These are phyloP conservation scores for Tetraselmis striata DNA, from an alignment of 139 green algal species.

Conservation along the genomic window DNA sequence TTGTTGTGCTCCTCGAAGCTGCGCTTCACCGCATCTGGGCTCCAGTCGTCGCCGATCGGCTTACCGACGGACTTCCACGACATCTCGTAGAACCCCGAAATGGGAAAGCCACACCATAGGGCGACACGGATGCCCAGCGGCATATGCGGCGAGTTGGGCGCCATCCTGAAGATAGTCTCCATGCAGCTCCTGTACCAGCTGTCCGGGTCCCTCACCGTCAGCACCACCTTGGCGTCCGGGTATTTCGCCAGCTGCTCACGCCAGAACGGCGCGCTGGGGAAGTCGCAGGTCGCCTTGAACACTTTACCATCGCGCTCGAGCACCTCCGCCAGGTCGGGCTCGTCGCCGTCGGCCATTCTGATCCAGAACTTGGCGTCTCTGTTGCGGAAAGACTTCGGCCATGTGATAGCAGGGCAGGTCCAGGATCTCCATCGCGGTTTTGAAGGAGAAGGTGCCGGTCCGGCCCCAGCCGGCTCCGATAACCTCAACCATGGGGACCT, in stretches of 20 bases:
- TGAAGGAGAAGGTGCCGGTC: conserved; percentile 10
- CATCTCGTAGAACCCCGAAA: too few species aligned
- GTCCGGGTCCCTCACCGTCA: not conserved
- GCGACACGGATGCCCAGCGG: too few species aligned
- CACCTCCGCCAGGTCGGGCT: not conserved
- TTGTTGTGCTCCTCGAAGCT: conserved; percentile 9
- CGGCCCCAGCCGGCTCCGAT: conserved; percentile 8
- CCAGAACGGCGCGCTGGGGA: conserved; percentile 6
- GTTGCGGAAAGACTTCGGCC: not conserved
- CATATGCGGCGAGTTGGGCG: too few species aligned
- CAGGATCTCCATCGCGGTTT: not conserved
- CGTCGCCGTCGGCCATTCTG: not conserved
- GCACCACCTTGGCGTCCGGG: conserved; percentile 13
- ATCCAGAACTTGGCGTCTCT: too few species aligned
- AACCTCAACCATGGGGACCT: too few species aligned
- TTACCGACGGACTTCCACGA: not conserved
- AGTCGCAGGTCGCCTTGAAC: conserved; percentile 15
- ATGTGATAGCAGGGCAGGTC: conserved; percentile 7
- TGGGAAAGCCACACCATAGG: too few species aligned
- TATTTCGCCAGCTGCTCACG: conserved; percentile 9
- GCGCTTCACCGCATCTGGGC: not conserved
- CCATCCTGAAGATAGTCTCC: conserved; percentile 10
- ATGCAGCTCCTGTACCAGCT: not conserved
- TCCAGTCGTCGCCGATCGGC: too few species aligned
- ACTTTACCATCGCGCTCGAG: too few species aligned